A percentile compares a stretch with the other conserved stretches of the same genome.
Conservation (phyloP, 2,329 filamentous ascomycete species). For the Hypoxylon sp. region DNA sequence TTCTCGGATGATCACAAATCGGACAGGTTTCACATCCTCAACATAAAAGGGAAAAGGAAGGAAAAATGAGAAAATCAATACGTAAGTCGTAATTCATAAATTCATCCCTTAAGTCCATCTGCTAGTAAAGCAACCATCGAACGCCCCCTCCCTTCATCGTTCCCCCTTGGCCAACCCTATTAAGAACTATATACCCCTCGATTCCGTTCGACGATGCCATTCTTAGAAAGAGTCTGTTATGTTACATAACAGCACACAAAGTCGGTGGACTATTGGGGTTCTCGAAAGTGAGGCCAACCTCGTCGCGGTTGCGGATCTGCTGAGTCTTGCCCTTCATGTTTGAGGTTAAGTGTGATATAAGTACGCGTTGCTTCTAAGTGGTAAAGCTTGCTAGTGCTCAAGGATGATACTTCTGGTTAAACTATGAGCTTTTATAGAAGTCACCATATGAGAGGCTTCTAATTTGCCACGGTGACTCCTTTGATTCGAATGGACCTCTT, state of each 20-base stretch:
- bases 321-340: slow-evolving; percentile 35
- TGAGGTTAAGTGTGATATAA: neutral
- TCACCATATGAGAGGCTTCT: neutral
- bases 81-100: slow-evolving; percentile 15
- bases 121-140: neutral
- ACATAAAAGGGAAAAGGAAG: too few species aligned
- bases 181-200: neutral
- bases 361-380: slow-evolving; percentile 1
- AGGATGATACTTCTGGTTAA: neutral
- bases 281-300: slow-evolving; percentile 25
- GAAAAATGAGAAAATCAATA: neutral
- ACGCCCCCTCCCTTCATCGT: neutral
- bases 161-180: neutral
- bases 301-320: slow-evolving; percentile 28
- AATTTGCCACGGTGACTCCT: slow-evolving; percentile 1
- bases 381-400: neutral
- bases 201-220: neutral
- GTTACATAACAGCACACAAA: slow-evolving; percentile 39
- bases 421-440: slow-evolving; percentile 25
- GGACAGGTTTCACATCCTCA: neutral
- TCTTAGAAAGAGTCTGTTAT: neutral
- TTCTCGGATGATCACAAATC: neutral
- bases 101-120: slow-evolving; percentile 3
- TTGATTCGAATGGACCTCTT: slow-evolving; percentile 1
- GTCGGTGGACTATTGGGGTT: neutral